These are phyloP conservation scores for Rutidosis leptorrhynchoides DNA, from an alignment of 129 eudicot genomes.

Conservation along the genomic window DNA sequence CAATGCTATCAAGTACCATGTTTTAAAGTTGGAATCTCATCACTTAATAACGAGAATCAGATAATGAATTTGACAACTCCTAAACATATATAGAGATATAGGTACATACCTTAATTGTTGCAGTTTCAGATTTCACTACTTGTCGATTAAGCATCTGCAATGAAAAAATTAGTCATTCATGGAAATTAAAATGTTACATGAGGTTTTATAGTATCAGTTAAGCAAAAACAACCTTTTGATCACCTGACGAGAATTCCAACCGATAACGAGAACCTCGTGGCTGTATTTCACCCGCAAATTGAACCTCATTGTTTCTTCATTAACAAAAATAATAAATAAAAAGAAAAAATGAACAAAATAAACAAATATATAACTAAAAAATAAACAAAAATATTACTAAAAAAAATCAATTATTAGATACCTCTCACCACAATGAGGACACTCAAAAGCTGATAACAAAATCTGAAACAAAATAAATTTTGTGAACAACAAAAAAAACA, in stretches of 20 bases:
- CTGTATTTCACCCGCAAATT: slow-evolving; percentile 94
- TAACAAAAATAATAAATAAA: slow-evolving; percentile 14
- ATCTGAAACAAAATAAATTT: slow-evolving; percentile 48
- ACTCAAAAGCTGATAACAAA: slow-evolving; percentile 88
- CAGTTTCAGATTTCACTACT: slow-evolving; percentile 88
- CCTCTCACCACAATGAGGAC: slow-evolving; percentile 98
- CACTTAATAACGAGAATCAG: background rate
- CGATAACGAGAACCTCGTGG: slow-evolving; percentile 70
- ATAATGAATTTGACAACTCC: slow-evolving; percentile 5
- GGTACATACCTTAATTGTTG: slow-evolving; percentile 75
- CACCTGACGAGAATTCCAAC: slow-evolving; percentile 57
- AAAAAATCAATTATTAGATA: slow-evolving; percentile 27
- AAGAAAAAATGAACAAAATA: background rate
- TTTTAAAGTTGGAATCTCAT: background rate
- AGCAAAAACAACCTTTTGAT: slow-evolving; percentile 60
- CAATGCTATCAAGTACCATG: background rate
- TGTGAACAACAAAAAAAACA: too few relatives aligned
- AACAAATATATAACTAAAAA: background rate
- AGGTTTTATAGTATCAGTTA: background rate
- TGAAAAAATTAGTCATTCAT: slow-evolving; percentile 5
- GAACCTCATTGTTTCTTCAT: slow-evolving; percentile 87
- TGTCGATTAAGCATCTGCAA: slow-evolving; percentile 90
- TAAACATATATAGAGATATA: background rate
- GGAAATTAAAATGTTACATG: slow-evolving; percentile 1
- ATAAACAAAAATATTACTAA: background rate